Percentiles rank a stretch among this genome's conserved stretches.
These are phyloP conservation scores for Skeletonema costatum DNA, from an alignment of 108 stramenopile species.

Conservation along the genomic window DNA sequence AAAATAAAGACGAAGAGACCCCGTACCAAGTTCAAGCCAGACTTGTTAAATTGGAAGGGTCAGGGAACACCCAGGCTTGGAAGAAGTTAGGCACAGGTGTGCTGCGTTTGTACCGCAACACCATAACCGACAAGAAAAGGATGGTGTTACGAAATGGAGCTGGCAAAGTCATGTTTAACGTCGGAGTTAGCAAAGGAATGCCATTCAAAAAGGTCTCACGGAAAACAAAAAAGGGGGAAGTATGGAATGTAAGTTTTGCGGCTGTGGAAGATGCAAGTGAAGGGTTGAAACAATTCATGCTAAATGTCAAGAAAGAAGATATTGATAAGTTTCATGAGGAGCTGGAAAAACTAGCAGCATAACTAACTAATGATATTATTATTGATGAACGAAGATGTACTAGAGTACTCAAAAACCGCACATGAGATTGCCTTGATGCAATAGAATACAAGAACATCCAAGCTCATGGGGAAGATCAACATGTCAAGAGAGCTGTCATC, in stretches of 20 bases:
- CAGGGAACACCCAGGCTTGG: constrained; percentile 10
- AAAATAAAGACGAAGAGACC: constrained; percentile 36
- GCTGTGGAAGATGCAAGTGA: constrained; percentile 25
- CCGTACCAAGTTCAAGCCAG: constrained; percentile 39
- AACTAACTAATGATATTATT: neutral
- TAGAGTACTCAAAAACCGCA: no score
- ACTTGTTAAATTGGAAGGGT: constrained; percentile 15
- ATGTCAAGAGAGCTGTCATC: no score
- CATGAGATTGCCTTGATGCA: no score
- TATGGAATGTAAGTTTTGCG: constrained; percentile 5
- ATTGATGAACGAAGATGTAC: no score
- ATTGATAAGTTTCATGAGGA: constrained; percentile 12
- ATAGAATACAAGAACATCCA: no score
- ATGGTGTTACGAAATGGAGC: constrained; percentile 38
- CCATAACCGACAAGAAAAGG: constrained; percentile 29
- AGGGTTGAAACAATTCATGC: constrained; percentile 24
- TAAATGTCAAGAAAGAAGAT: constrained; percentile 17
- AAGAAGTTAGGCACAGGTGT: constrained; percentile 30
- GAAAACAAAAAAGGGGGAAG: constrained; percentile 10
- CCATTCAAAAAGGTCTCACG: constrained; percentile 12
- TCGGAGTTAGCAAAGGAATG: constrained; percentile 31
- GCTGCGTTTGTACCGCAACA: constrained; percentile 41
- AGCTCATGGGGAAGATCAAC: no score
- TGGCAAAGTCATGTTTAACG: constrained; percentile 45
- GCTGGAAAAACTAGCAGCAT: constrained; percentile 1